phyloP scores from a whole-genome alignment of 768 basidiomycete species.

The Termitomyces sp. region DNA sequence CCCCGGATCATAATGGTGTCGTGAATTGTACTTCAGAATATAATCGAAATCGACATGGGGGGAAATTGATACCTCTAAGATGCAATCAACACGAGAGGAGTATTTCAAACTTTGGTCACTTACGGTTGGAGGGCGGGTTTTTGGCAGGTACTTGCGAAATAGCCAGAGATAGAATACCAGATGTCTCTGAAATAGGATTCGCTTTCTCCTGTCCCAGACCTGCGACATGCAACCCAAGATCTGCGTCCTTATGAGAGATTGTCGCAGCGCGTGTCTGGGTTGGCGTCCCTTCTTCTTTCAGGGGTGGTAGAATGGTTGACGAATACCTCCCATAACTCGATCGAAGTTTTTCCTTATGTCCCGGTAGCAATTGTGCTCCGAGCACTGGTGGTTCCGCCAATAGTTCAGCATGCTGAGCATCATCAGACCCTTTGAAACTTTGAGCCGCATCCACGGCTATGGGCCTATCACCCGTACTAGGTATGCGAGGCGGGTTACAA shows the following conservation, averaged over 20 bases:
- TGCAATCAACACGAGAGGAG: not conserved
- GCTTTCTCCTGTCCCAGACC: not conserved
- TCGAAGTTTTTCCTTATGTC: constrained; percentile 49
- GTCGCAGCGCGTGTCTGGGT: constrained; percentile 48
- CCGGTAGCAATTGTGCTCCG: constrained; percentile 13
- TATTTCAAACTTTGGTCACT: constrained; percentile 1
- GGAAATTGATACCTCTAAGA: constrained; percentile 33
- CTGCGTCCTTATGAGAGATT: constrained; percentile 29
- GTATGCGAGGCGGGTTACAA: constrained; percentile 27
- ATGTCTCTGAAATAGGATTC: not conserved
- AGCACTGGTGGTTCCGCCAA: not conserved
- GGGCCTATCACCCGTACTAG: constrained; percentile 60
- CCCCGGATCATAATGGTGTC: constrained; percentile 21
- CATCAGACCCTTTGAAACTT: constrained; percentile 34
- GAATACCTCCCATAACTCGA: constrained; percentile 68
- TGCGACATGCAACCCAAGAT: not conserved
- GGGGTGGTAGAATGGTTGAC: constrained; percentile 52
- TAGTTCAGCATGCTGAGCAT: not conserved
- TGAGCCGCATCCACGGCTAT: constrained; percentile 79
- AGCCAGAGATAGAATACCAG: constrained; percentile 1
- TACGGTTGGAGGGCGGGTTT: not conserved
- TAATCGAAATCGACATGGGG: constrained; percentile 43
- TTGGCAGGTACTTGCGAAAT: not conserved
- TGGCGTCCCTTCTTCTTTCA: constrained; percentile 66
- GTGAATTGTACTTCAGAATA: constrained; percentile 28